Evolutionary conservation across 257 asterid genomes (phyloP).

Genomic region (Nicotiana undulata): DNA sequence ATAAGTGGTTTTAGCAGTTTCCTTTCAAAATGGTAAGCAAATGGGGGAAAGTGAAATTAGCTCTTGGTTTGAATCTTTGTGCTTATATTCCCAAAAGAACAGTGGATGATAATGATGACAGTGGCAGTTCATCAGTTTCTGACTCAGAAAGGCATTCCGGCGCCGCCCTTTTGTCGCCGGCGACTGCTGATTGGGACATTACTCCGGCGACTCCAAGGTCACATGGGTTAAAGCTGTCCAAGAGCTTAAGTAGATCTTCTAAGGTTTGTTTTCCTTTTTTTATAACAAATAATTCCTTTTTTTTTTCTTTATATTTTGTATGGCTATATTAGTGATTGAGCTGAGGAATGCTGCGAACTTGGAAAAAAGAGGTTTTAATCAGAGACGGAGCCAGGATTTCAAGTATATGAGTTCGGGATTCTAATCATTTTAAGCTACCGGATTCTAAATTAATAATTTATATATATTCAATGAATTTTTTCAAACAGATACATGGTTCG

Average conservation of each 20-base stretch:
- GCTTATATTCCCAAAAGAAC: constrained; percentile 45
- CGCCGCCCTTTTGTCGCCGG: constrained; percentile 63
- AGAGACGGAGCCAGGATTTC: no score
- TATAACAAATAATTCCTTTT: neutral
- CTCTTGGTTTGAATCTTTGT: constrained; percentile 82
- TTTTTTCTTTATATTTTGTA: neutral
- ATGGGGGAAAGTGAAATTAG: constrained; percentile 84
- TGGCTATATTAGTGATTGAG: neutral
- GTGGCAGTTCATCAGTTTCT: constrained; percentile 12
- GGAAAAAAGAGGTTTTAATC: neutral
- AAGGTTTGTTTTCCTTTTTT: constrained; percentile 40
- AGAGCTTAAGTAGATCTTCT: constrained; percentile 85
- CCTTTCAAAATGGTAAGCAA: constrained; percentile 58
- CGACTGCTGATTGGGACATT: constrained; percentile 40
- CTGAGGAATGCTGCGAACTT: neutral
- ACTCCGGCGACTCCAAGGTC: constrained; percentile 56
- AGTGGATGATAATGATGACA: constrained; percentile 27
- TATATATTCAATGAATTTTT: no score
- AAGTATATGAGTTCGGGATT: no score
- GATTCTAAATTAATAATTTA: no score
- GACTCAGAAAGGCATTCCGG: constrained; percentile 34
- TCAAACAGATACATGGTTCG: no score
- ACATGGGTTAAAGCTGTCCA: constrained; percentile 48
- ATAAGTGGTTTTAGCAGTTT: constrained; percentile 13
- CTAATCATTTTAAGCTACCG: no score